phyloP scores from a whole-genome alignment of 1,284 basidiomycete species.

The Ceratobasidium theobromae region DNA sequence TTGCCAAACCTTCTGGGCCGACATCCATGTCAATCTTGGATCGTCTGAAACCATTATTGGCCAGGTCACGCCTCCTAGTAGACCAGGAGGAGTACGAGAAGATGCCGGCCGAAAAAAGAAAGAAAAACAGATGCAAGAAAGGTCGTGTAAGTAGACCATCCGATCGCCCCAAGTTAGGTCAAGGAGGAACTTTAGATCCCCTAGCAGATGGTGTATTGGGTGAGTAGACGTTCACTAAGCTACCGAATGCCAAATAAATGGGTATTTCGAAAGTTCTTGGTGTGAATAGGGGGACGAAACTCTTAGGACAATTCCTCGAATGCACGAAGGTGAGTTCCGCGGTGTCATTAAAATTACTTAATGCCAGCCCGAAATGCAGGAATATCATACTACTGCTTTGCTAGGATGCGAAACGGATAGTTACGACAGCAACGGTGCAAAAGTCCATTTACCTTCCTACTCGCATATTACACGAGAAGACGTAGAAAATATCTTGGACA shows the following conservation, averaged over 20 bases:
- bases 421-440: conserved; percentile 86
- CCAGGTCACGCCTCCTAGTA: conserved; percentile 79
- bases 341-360: conserved; percentile 25
- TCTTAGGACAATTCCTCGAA: conserved; percentile 79
- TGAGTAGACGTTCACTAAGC: conserved; percentile 42
- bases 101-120: conserved; percentile 46
- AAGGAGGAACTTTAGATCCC: conserved; percentile 95
- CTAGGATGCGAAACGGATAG: conserved; percentile 94
- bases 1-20: conserved; percentile 84
- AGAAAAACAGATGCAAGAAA: conserved; percentile 40
- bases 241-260: background rate
- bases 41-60: conserved; percentile 77
- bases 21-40: conserved; percentile 92
- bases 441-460: conserved; percentile 77
- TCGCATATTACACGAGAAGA: conserved; percentile 78
- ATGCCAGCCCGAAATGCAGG: conserved; percentile 51
- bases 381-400: conserved; percentile 88
- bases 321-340: conserved; percentile 76
- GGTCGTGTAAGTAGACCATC: conserved; percentile 22
- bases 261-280: conserved; percentile 71
- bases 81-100: conserved; percentile 38
- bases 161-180: conserved; percentile 71
- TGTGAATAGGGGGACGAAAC: conserved; percentile 88
- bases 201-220: conserved; percentile 92
- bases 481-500: conserved; percentile 69